Base-by-base conservation (phyloP, 2,329 filamentous ascomycete genomes). In the Fusarium sp. region DNA sequence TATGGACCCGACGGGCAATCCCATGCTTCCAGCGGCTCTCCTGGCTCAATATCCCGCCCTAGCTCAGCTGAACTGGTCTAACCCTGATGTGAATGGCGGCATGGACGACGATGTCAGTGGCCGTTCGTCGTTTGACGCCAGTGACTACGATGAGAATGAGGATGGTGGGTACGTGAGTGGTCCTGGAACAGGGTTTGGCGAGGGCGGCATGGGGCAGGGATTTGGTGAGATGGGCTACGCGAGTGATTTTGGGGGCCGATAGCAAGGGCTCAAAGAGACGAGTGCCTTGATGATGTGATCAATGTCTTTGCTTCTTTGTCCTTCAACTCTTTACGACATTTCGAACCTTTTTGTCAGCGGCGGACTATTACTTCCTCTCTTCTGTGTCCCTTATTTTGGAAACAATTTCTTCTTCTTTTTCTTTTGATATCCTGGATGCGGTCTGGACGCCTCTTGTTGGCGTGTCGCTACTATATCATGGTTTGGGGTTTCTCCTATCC, bases 1-100 rank as follows among this genome's bases (percentile, higher is more conserved):
- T 1, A 81, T 87, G 67, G 84, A 87, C 65, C 71, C 82, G 4
- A 77, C 77, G 48, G 82, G 82, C 49, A 81, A 83, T 55, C 91
- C 90, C 72, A 80, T 84, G 33, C 82, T 98, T n/a, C 95, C 95
- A 2, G 91, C 91, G 4, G 94, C 94, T 2, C 79, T 99, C 45
- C 79, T 98, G 35, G 90, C 91, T 15, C 95, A 98, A 71, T 98
- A 97, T 75, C 95, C 95, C 11, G 93, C 92, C 4, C 79, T 99
- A n/a, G 93, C 93, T 21, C 90, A 88, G 49, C 84, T 98, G 73
- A 93, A 94, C 71, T 98, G 94, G 93, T 84, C 84, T 15, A 73
- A 77, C 10, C 72, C 75, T 17, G 84, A 88, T 49, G 84, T 96
- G 72, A 84, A 88, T 37, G 84, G 89, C n/a, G 86, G 87, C 15